Percentiles rank a stretch among this genome's conserved stretches.
phyloP scores from a whole-genome alignment of 2,329 filamentous ascomycete genomes.

The Botrytis sinoallii region DNA sequence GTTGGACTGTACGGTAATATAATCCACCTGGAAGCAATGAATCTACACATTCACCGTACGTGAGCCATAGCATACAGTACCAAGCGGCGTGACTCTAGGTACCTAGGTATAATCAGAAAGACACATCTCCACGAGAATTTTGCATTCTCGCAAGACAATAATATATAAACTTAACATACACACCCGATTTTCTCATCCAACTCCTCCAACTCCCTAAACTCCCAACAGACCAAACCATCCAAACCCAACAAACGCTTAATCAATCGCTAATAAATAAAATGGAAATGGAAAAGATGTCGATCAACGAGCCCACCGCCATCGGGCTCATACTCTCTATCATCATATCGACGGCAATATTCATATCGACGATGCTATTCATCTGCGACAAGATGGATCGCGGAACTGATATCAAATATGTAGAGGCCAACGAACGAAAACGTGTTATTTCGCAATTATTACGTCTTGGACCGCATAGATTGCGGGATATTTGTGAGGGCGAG shows the following conservation, averaged over 20 bases:
- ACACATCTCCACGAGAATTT: neutral
- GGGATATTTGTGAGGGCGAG: neutral
- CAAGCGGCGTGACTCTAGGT: too few relatives aligned
- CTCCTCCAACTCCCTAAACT: neutral
- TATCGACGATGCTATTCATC: neutral
- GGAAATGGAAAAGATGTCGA: neutral
- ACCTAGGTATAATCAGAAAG: neutral
- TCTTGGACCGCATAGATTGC: neutral
- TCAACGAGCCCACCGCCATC: neutral
- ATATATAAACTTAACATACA: neutral
- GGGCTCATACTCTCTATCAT: neutral
- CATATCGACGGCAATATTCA: neutral
- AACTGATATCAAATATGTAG: neutral
- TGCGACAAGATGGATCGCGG: neutral
- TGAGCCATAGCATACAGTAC: neutral
- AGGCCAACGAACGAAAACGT: neutral
- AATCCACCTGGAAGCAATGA: neutral
- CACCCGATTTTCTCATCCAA: neutral
- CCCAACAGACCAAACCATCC: neutral
- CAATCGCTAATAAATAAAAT: neutral
- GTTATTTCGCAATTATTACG: neutral
- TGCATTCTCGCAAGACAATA: neutral
- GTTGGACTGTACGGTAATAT: neutral
- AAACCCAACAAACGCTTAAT: neutral
- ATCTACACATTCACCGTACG: neutral